Evolutionary conservation across 2,329 filamentous ascomycete genomes (phyloP).

Genomic region (Cordyceps fumosorosea): DNA sequence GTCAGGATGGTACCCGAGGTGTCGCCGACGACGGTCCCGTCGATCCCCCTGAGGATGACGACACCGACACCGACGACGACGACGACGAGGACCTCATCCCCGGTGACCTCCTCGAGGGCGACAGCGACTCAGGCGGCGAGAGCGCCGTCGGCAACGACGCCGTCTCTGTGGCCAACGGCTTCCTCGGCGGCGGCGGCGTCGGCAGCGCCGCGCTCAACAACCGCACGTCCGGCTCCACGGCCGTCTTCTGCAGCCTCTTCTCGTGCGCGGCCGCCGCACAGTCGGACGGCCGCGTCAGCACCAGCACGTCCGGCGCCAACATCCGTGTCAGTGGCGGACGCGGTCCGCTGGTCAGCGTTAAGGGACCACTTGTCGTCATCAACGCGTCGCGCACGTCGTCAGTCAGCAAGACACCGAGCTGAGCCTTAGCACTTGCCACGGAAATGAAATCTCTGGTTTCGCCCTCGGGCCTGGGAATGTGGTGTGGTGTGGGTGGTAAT

Average conservation of each 20-base stretch:
- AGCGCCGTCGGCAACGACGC: slow-evolving; percentile 2
- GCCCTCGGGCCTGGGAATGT: too few species aligned
- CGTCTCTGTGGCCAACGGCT: slow-evolving; percentile 2
- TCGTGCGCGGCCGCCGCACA: neutral
- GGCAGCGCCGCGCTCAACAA: slow-evolving; percentile 4
- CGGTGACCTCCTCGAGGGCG: neutral
- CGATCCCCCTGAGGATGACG: neutral
- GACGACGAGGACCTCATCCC: neutral
- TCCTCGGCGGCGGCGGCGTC: neutral
- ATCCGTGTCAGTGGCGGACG: neutral
- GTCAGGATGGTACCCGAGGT: too few species aligned
- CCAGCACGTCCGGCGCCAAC: neutral
- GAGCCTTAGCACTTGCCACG: neutral
- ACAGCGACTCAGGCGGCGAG: slow-evolving; percentile 2
- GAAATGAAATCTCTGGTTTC: too few species aligned
- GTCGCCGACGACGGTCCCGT: neutral
- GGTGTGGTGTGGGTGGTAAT: too few species aligned
- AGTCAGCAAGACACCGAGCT: neutral
- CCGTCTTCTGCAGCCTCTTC: slow-evolving; percentile 2
- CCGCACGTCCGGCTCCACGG: neutral
- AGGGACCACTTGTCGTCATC: slow-evolving; percentile 1
- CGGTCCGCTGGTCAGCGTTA: neutral
- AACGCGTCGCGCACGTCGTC: neutral
- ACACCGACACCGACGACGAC: neutral
- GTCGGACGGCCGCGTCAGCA: slow-evolving; percentile 2